A percentile compares a stretch with the other conserved stretches of the same genome.
phyloP scores from a whole-genome alignment of 768 basidiomycete species.

The Ephemerocybe angulata region DNA sequence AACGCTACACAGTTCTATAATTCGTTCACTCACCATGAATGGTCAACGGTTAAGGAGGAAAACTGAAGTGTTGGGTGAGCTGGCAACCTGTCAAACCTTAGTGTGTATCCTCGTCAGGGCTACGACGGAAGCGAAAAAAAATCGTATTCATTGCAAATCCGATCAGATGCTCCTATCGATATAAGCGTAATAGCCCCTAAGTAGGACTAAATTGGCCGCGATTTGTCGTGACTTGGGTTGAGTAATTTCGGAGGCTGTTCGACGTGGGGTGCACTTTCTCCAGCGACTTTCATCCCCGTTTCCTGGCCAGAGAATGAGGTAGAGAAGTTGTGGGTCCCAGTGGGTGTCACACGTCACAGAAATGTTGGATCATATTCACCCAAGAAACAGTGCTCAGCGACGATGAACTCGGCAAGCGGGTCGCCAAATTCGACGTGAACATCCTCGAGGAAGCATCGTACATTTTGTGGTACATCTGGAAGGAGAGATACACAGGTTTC shows the following conservation, averaged over 20 bases:
- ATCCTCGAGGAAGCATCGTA: conserved; percentile 38
- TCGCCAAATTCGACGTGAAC: conserved; percentile 34
- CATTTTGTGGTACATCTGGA: conserved; percentile 39
- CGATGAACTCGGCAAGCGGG: conserved; percentile 24
- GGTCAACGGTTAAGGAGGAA: too few relatives aligned
- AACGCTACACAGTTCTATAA: too few relatives aligned
- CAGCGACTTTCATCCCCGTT: background rate
- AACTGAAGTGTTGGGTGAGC: too few relatives aligned
- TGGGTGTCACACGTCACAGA: background rate
- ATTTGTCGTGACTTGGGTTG: background rate
- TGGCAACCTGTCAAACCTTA: too few relatives aligned
- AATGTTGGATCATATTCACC: background rate
- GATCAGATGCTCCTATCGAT: too few relatives aligned
- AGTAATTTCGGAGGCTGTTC: background rate
- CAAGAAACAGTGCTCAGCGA: conserved; percentile 16
- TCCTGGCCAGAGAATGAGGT: background rate
- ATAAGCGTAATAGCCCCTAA: too few relatives aligned
- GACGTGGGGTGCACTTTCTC: background rate
- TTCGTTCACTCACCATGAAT: background rate
- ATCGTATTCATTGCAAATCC: too few relatives aligned
- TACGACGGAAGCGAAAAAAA: too few relatives aligned
- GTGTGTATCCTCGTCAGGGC: too few relatives aligned
- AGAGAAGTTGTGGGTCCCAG: background rate
- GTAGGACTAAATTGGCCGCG: too few relatives aligned
- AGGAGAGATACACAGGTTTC: conserved; percentile 23